These are phyloP conservation scores for Claviceps pazoutovae DNA, from an alignment of 2,329 filamentous ascomycete genomes.

Conservation along the genomic window DNA sequence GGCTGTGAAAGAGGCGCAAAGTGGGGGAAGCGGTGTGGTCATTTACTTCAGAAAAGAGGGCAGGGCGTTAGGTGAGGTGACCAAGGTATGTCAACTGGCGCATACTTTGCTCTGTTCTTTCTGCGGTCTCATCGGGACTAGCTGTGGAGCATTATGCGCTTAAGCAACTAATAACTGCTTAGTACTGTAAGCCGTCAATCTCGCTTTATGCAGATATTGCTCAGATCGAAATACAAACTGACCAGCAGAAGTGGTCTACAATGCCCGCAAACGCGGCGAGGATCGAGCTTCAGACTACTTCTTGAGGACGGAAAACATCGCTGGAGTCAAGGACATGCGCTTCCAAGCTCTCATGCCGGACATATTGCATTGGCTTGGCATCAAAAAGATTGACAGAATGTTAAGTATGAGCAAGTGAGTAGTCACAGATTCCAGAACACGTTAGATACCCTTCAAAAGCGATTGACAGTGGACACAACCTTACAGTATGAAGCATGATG, in stretches of 20 bases:
- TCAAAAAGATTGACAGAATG: conserved; percentile 98
- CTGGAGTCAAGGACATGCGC: conserved; percentile 91
- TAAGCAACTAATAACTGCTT: neutral
- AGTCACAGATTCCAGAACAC: neutral
- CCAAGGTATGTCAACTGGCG: conserved; percentile 58
- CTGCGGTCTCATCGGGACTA: too few relatives aligned
- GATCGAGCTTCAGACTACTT: conserved; percentile 87
- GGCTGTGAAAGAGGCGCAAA: conserved; percentile 92
- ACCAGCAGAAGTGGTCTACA: conserved; percentile 45
- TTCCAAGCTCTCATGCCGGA: conserved; percentile 98
- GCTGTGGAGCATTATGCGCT: neutral
- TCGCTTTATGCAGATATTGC: conserved; percentile 1
- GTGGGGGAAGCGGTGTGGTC: conserved; percentile 82
- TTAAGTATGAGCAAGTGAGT: conserved; percentile 91
- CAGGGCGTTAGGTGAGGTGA: conserved; percentile 85
- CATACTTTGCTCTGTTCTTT: neutral
- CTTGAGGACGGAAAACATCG: conserved; percentile 94
- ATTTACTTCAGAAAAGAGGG: conserved; percentile 99
- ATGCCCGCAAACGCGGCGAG: conserved; percentile 64
- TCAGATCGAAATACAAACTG: conserved; percentile 5
- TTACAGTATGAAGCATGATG: conserved; percentile 74
- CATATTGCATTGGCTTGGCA: conserved; percentile 94
- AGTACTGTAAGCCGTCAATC: conserved; percentile 31
- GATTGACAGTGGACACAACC: neutral
- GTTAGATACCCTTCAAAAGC: neutral